A percentile compares a stretch with the other conserved stretches of the same genome.
phyloP scores from a whole-genome alignment of 106 monocot genomes.

The Xerophyta viscosa region DNA sequence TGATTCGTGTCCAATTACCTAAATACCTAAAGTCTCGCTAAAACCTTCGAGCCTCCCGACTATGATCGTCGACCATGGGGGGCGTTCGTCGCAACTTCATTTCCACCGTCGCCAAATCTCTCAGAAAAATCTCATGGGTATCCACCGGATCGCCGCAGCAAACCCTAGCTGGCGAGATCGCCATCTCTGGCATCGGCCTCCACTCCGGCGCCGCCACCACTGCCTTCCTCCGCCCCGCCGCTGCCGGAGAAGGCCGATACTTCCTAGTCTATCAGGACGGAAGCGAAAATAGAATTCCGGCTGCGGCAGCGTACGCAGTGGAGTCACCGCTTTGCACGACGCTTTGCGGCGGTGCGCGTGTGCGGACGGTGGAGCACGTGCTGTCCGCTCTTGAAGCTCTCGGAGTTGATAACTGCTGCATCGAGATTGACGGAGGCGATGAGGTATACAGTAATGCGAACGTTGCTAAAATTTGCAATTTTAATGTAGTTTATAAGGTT shows the following conservation, averaged over 20 bases:
- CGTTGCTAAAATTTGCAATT: not conserved
- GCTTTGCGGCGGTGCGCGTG: constrained; percentile 31
- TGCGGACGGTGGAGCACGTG: constrained; percentile 89
- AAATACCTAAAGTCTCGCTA: no score
- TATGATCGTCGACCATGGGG: no score
- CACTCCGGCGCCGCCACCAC: constrained; percentile 59
- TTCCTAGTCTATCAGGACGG: constrained; percentile 24
- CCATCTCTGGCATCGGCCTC: constrained; percentile 51
- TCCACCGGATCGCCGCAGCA: constrained; percentile 62
- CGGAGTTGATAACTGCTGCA: constrained; percentile 75
- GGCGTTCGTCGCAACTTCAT: no score
- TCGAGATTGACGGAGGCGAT: constrained; percentile 71
- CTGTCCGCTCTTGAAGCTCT: constrained; percentile 73
- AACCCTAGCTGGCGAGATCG: constrained; percentile 41
- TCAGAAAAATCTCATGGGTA: not conserved
- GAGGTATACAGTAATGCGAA: constrained; percentile 46
- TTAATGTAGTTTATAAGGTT: not conserved
- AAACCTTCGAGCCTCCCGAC: no score
- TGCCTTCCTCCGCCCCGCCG: constrained; percentile 52
- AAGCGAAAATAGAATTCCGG: constrained; percentile 35
- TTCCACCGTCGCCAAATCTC: no score
- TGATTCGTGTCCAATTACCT: no score
- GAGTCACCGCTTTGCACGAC: constrained; percentile 62
- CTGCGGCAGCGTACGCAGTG: constrained; percentile 38
- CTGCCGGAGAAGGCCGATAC: constrained; percentile 82